Conservation (phyloP, 805 yeast species). For the Sungouiozyma ichnusensis region DNA sequence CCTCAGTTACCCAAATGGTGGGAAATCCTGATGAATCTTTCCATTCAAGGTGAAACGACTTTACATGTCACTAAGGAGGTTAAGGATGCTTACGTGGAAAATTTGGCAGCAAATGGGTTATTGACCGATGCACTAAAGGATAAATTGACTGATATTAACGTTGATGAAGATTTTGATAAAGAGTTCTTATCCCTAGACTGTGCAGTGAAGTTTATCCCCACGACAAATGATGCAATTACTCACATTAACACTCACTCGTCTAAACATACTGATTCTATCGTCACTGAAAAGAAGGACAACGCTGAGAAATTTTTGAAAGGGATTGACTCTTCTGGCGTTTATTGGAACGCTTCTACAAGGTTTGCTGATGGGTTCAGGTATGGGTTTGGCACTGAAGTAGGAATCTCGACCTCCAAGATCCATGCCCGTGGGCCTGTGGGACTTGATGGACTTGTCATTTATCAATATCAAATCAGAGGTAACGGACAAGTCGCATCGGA, state of each 20-base stretch:
- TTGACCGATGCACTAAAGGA: conserved; percentile 13
- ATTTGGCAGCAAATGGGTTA: conserved; percentile 10
- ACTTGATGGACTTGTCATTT: conserved; percentile 88
- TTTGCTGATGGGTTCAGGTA: conserved; percentile 98
- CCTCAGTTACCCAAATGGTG: conserved; percentile 28
- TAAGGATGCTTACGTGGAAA: conserved; percentile 20
- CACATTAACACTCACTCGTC: conserved; percentile 91
- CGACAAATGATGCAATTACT: conserved; percentile 60
- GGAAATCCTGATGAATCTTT: conserved; percentile 36
- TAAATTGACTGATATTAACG: conserved; percentile 37
- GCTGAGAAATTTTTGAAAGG: conserved; percentile 78
- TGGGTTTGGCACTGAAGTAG: conserved; percentile 98
- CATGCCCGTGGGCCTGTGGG: conserved; percentile 99
- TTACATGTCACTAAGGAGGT: conserved; percentile 55
- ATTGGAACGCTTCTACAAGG: conserved; percentile 95
- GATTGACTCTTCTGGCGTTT: conserved; percentile 91
- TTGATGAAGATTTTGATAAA: conserved; percentile 51
- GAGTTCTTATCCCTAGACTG: conserved; percentile 80
- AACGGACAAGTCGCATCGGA: conserved; percentile 88
- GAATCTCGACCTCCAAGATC: conserved; percentile 91
- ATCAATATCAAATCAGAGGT: conserved; percentile 89
- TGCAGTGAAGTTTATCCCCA: conserved; percentile 54
- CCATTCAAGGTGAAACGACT: conserved; percentile 53
- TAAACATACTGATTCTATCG: conserved; percentile 88
- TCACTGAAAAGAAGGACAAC: conserved; percentile 58